Evolutionary conservation across 352 stramenopile species (phyloP), one percentile per base, ranked within the genome.

Genomic region (Elongisporangium senticosum): DNA sequence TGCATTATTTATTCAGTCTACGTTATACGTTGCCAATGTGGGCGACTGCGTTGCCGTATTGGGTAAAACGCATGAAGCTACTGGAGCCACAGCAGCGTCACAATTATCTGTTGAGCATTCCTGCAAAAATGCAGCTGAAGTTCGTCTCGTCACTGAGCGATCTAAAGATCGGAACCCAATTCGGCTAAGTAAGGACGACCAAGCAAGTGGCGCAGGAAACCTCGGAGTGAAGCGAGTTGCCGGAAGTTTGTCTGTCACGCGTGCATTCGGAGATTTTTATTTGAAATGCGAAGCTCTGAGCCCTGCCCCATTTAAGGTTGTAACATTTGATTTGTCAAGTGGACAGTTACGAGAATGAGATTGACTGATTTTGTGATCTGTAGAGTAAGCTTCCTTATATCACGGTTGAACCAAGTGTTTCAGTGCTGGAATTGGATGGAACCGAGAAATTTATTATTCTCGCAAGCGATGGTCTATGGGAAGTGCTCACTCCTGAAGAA

Each of bases 191-290:
- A 96, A 93, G 60, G 93, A 97, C 64, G 90, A 98, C 53, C 90
- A 93, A 55, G 75, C 79, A 7, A 84, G 67, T 59, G 73, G 81
- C 37, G 69, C 78, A 26, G 78, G 72, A 13, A 83, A 87, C 14
- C 69, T 79, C 56, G 90, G 93, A 6, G 87, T 97, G 28, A 96
- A 96, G 62, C 76, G 93, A 33, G 90, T 98, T 8, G 93, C 90
- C 19, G 90, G 90, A 10, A 96, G 84, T 67, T 67, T 98, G 28
- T 89, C 89, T 0, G 91, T 98, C 23, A 98, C 93, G 6, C 77
- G 90, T 56, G 93, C 93, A 1, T 86, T 98, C 47, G 93, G 93
- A 15, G 93, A 98, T 64, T 96, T 95, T 19, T 98, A 98, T 50
- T 73, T 98, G 10, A 98, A 98, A 63, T 96, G 82, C 49, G 87